Evolutionary conservation across 768 basidiomycete genomes (phyloP), one percentile per base, ranked within the genome.

Genomic region (Kwoniella dendrophila): DNA sequence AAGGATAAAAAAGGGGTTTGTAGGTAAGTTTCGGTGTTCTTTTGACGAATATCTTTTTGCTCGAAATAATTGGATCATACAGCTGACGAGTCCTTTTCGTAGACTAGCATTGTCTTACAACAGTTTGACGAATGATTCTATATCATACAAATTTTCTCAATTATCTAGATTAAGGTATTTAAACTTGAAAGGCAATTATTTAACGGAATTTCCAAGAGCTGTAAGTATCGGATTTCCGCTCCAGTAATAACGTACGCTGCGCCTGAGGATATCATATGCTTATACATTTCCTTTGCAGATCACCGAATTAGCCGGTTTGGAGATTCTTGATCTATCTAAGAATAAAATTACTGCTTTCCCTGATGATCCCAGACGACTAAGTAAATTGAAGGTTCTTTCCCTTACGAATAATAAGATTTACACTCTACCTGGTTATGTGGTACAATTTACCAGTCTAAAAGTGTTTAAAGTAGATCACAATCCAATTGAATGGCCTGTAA

Each of bases 291-390:
- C 38, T 34, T n/a, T 22, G 1, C 68, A 95, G 93, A 83, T 96
- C 44, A 91, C 90, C 45, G 81, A 86, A 18, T 86, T 98, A 81
- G 86, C 88, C 2, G 88, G 88, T 5, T 83, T 99, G 56, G 95
- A 99, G 80, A 95, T 93, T 61, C 82, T 99, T 66, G 96, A 99
- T 78, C 84, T 99, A 43, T 93, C 91, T 67, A 87, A 90, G 67
- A 99, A 99, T 81, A 90, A 88, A 80, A 85, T 99, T 69, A 87
- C 85, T 75, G 81, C 83, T 50, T 81, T 98, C 22, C 96, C 96
- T 11, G 80, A 84, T 3, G 83, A 87, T 63, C 89, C 93, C 18
- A 93, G 93, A 5, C 84, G 86, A 5, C 84, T 99, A 40, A 78
- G 84, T 51, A 84, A 88, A 60, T 86, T 99, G 63, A 77, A 93